Evolutionary conservation across 495 filamentous ascomycete species (phyloP).

Genomic region (Lepraria neglecta): DNA sequence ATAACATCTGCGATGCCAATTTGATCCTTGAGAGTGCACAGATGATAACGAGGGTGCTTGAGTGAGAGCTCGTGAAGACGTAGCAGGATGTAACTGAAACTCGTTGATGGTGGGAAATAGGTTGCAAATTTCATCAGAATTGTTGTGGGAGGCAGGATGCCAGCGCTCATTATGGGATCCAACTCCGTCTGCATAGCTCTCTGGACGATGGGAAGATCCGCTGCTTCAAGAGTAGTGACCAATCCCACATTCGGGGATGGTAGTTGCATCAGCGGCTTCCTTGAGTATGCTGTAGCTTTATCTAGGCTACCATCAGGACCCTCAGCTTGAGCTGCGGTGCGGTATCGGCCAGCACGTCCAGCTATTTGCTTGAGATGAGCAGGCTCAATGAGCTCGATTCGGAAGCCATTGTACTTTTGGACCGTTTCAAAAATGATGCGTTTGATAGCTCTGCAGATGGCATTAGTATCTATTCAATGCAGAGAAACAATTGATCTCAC

Average conservation of each 20-base stretch:
- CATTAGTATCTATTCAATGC: slow-evolving; percentile 10
- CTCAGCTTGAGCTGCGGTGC: slow-evolving; percentile 53
- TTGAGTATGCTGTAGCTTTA: slow-evolving; percentile 1
- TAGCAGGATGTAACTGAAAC: slow-evolving; percentile 69
- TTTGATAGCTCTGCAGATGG: slow-evolving; percentile 61
- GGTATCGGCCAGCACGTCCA: slow-evolving; percentile 86
- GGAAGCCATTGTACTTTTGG: slow-evolving; percentile 55
- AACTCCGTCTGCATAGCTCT: slow-evolving; percentile 56
- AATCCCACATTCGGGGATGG: slow-evolving; percentile 49
- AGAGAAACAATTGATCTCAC: slow-evolving; percentile 36
- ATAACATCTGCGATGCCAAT: slow-evolving; percentile 63
- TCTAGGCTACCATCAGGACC: slow-evolving; percentile 21
- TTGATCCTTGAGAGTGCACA: slow-evolving; percentile 56
- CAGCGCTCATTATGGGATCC: slow-evolving; percentile 64
- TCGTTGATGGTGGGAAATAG: slow-evolving; percentile 69
- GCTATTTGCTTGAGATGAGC: slow-evolving; percentile 91
- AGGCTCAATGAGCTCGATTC: slow-evolving; percentile 49
- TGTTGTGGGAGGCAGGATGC: slow-evolving; percentile 59
- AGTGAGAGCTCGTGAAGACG: slow-evolving; percentile 60
- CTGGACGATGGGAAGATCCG: slow-evolving; percentile 58
- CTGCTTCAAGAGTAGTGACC: slow-evolving; percentile 72
- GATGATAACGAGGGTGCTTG: slow-evolving; percentile 59
- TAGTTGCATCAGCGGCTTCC: not conserved
- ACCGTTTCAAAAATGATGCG: slow-evolving; percentile 80
- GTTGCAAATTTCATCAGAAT: slow-evolving; percentile 64